Evolutionary conservation across 2,329 filamentous ascomycete genomes (phyloP), one percentile per base, ranked within the genome.

Genomic region (Ceratocystis harringtonii): DNA sequence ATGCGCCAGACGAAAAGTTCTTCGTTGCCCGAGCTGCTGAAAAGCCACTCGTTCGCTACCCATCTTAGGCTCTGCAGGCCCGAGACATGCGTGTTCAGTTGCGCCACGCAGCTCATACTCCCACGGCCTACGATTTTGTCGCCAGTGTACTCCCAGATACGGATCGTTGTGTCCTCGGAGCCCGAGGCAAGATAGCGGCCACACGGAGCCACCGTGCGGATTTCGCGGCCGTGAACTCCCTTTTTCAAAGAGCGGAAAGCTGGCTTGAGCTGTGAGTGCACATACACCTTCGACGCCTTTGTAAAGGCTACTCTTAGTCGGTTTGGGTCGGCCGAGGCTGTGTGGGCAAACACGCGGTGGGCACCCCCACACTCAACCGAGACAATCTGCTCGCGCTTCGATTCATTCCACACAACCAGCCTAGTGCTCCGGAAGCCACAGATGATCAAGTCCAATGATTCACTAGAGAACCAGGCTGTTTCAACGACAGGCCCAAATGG

Each of bases 1-100:
- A 92, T 74, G 50, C 83, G 81, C 92, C 94, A 99, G 10, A 92
- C 81, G 70, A 87, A 92, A 69, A 97, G 87, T 74, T 99, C 92
- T 73, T 96, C 92, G 68, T 85, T 86, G 0, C 92, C 94, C 5
- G 84, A 90, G 70, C 90, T 92, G 69, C 89, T 96, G 72, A 97
- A 88, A 1, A 99, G 81, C 70, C 87, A 88, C 0, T 78, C 74
- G 1, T 86, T 82, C 60, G 83, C 80, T 1, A 88, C 84, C 89
- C 90, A 97, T 67, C 81, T 81, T 0, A 96, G 77, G 68, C 86
- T 81, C 73, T 96, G 92, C 6, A 97, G 83, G 0, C 92, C 94
- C 0, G 90, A 87, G 1, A 84, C 87, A 72, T 99, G 94, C 65
- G 83, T 84, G 69, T 90, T 86, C 22, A 96, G 74, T 0, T 86